A percentile compares a stretch with the other conserved stretches of the same genome.
These are phyloP conservation scores for Aspergillus sparsus DNA, from an alignment of 495 filamentous ascomycete genomes.

Conservation along the genomic window DNA sequence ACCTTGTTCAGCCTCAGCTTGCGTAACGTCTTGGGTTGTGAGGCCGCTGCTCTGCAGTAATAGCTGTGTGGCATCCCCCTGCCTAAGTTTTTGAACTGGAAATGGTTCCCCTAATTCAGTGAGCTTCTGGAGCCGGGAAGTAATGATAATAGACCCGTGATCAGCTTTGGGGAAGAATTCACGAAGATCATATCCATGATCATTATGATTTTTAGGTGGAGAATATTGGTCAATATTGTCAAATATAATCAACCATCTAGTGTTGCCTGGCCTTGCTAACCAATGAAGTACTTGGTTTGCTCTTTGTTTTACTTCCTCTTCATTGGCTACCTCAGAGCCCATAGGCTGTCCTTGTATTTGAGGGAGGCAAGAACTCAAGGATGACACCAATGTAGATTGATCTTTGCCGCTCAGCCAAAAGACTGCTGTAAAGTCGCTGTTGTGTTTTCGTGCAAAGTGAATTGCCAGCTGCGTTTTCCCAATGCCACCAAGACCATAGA, in stretches of 20 bases:
- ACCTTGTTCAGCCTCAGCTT: background rate
- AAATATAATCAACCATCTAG: constrained; percentile 42
- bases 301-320: constrained; percentile 14
- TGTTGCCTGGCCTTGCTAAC: constrained; percentile 28
- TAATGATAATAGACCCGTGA: constrained; percentile 46
- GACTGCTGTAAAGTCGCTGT: constrained; percentile 34
- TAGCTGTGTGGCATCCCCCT: constrained; percentile 25
- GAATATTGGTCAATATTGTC: constrained; percentile 46
- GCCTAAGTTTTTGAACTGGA: constrained; percentile 26
- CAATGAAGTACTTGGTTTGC: constrained; percentile 11
- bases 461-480: constrained; percentile 48
- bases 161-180: constrained; percentile 37
- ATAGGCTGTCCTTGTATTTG: constrained; percentile 21
- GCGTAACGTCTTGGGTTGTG: background rate
- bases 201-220: constrained; percentile 17
- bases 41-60: constrained; percentile 26
- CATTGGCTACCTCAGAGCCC: constrained; percentile 15
- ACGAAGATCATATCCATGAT: constrained; percentile 34
- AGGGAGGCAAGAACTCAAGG: constrained; percentile 26
- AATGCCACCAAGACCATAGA: constrained; percentile 45
- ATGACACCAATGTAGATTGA: constrained; percentile 22
- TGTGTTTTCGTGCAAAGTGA: constrained; percentile 36
- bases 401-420: constrained; percentile 37
- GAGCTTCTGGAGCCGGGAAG: constrained; percentile 36
- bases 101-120: constrained; percentile 32